Conservation (phyloP, 257 asterid species). For the Forsythia suspensa region DNA sequence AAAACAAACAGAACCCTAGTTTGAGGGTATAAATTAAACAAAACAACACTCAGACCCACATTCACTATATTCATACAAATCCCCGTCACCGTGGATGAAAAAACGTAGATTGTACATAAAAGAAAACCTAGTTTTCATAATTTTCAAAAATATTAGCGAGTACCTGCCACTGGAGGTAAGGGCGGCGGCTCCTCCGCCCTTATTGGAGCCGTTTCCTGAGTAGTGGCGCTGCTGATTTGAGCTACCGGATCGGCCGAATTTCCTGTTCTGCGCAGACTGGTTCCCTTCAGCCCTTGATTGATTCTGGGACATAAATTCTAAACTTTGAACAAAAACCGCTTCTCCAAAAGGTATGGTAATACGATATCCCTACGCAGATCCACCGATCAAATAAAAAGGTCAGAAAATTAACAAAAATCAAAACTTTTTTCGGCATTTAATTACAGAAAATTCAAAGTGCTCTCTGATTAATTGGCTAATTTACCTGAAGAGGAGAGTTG, state of each 20-base stretch:
- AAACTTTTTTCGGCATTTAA: neutral
- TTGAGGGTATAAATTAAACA: neutral
- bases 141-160: slow-evolving; percentile 1
- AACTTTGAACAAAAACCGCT: slow-evolving; percentile 21
- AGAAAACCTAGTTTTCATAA: slow-evolving; percentile 24
- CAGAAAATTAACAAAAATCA: slow-evolving; percentile 16
- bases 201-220: slow-evolving; percentile 34
- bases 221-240: slow-evolving; percentile 49
- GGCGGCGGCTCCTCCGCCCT: slow-evolving; percentile 58
- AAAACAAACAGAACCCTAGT: slow-evolving; percentile 7
- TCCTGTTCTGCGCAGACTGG: slow-evolving; percentile 49
- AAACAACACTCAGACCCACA: slow-evolving; percentile 2
- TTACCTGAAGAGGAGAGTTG: slow-evolving; percentile 41
- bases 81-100: neutral
- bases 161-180: slow-evolving; percentile 44
- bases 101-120: neutral
- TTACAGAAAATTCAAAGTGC: slow-evolving; percentile 12
- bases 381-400: slow-evolving; percentile 46
- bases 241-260: slow-evolving; percentile 51
- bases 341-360: slow-evolving; percentile 24
- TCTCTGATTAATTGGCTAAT: neutral
- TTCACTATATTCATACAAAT: slow-evolving; percentile 4
- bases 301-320: slow-evolving; percentile 64
- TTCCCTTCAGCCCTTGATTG: slow-evolving; percentile 58
- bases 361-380: slow-evolving; percentile 39